A percentile compares a stretch with the other conserved stretches of the same genome.
Conservation (phyloP, 257 asterid genomes). For the Gentiana dahurica region DNA sequence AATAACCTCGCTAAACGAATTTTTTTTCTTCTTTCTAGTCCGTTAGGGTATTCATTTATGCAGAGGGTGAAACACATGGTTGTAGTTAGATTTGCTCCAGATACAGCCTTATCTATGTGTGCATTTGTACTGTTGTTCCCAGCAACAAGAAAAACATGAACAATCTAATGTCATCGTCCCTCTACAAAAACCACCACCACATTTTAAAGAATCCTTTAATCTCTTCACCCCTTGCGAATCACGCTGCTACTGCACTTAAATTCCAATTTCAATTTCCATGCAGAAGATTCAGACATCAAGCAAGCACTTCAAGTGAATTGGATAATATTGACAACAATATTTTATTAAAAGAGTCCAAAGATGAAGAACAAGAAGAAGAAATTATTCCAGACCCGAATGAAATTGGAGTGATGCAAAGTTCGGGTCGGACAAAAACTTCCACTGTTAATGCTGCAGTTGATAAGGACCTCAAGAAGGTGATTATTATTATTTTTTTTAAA, state of each 20-base stretch:
- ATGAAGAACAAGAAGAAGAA: constrained; percentile 4
- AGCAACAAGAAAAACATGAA: constrained; percentile 5
- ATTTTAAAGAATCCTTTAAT: constrained; percentile 3
- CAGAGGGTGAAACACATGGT: too few relatives aligned
- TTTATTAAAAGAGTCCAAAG: constrained; percentile 13
- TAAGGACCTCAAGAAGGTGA: constrained; percentile 73
- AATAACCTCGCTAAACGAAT: too few relatives aligned
- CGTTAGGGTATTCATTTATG: too few relatives aligned
- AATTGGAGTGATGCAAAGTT: constrained; percentile 10
- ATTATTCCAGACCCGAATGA: constrained; percentile 5
- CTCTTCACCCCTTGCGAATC: background rate
- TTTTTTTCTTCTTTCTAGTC: too few relatives aligned
- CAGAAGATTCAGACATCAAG: constrained; percentile 26
- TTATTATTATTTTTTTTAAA: background rate
- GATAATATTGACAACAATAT: constrained; percentile 14
- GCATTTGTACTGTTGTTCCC: background rate
- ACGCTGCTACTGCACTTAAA: background rate
- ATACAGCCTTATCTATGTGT: constrained; percentile 1
- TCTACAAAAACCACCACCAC: constrained; percentile 3
- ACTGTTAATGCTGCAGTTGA: constrained; percentile 27
- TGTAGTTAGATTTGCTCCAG: background rate
- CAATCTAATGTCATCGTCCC: constrained; percentile 12
- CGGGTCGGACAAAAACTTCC: constrained; percentile 18
- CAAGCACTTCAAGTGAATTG: constrained; percentile 43
- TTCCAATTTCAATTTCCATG: constrained; percentile 1